phyloP scores from a whole-genome alignment of 1,139 yeast species.

The Debaryomycetaceae sp. region DNA sequence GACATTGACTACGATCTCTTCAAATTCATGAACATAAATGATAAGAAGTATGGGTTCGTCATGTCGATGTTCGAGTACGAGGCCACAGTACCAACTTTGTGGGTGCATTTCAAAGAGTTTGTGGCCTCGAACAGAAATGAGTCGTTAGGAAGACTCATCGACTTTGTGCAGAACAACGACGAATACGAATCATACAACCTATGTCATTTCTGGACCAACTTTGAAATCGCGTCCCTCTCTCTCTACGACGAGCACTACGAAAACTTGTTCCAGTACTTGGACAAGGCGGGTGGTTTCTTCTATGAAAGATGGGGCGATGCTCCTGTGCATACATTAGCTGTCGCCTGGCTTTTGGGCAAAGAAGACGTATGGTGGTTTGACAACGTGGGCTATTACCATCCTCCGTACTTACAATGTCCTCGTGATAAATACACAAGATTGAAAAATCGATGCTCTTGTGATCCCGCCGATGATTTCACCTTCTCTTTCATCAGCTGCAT shows the following conservation, averaged over 20 bases:
- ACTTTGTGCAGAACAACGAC: constrained; percentile 20
- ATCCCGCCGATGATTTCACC: constrained; percentile 30
- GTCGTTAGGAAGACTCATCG: constrained; percentile 12
- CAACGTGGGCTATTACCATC: constrained; percentile 32
- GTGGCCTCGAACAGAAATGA: constrained; percentile 10
- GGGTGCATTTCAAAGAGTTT: constrained; percentile 21
- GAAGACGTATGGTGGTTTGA: constrained; percentile 28
- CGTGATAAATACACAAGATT: constrained; percentile 11
- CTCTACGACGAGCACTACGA: constrained; percentile 22
- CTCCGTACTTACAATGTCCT: constrained; percentile 36
- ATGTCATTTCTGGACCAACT: constrained; percentile 41
- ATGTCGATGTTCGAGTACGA: constrained; percentile 30
- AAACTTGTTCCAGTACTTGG: constrained; percentile 24
- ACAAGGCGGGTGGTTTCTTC: constrained; percentile 31
- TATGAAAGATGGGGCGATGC: constrained; percentile 46
- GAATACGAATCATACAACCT: constrained; percentile 23
- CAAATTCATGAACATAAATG: constrained; percentile 16
- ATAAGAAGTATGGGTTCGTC: constrained; percentile 25
- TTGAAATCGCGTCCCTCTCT: constrained; percentile 31
- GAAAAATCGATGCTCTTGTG: constrained; percentile 26
- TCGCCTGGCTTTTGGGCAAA: constrained; percentile 20
- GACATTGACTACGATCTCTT: constrained; percentile 30
- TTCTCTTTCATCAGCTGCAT: constrained; percentile 29
- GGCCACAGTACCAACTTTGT: constrained; percentile 30
- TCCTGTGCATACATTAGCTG: constrained; percentile 32